Percentiles rank a stretch among this genome's conserved stretches.
These are phyloP conservation scores for Pyricularia sp. DNA, from an alignment of 2,329 filamentous ascomycete genomes.

Conservation along the genomic window DNA sequence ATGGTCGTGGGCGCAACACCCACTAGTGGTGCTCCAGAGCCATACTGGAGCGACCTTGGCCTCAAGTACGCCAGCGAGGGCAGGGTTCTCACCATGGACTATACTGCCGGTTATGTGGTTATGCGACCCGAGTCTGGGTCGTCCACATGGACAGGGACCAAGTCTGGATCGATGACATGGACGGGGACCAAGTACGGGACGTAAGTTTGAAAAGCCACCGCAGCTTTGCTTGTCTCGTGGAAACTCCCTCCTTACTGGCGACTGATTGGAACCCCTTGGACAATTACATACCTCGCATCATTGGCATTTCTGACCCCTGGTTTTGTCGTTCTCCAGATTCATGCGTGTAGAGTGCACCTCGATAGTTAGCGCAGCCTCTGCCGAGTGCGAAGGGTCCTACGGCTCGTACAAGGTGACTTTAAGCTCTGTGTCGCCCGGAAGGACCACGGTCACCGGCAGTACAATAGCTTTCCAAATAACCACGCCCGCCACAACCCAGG, in stretches of 20 bases:
- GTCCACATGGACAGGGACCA: no score
- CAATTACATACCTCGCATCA: not conserved
- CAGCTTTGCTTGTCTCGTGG: no score
- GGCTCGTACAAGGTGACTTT: not conserved
- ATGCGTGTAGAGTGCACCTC: no score
- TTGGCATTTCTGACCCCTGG: not conserved
- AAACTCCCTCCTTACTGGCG: no score
- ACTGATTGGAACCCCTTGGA: not conserved
- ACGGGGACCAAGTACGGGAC: not conserved
- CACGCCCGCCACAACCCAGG: not conserved
- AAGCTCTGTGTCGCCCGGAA: not conserved
- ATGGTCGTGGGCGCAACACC: not conserved
- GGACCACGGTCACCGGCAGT: not conserved
- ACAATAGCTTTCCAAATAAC: not conserved
- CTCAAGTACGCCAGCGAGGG: not conserved
- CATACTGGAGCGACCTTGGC: not conserved
- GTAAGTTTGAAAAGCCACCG: not conserved
- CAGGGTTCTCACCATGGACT: not conserved
- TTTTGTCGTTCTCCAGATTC: not conserved
- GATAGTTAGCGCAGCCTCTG: no score
- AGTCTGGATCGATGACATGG: not conserved
- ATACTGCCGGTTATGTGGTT: not conserved
- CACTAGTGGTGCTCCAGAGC: not conserved
- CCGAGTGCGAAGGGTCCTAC: no score
- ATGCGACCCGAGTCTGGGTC: no score